Evolutionary conservation across 176 grass and related monocot species (phyloP).

Genomic region (Carex scoparia): DNA sequence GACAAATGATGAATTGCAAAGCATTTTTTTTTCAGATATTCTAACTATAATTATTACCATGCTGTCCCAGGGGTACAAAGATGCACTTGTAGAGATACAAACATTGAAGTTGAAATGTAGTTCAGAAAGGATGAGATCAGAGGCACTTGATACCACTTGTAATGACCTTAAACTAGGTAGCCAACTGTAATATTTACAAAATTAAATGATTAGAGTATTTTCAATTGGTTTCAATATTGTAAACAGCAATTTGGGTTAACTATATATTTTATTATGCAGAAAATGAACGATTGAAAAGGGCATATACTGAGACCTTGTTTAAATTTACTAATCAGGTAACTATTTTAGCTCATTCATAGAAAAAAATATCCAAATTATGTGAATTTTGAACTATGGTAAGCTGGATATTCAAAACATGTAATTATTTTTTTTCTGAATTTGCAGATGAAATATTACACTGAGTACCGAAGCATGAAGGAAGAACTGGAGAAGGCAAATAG

Average conservation of each 20-base stretch:
- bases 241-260: not conserved
- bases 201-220: not conserved
- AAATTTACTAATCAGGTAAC: constrained; percentile 78
- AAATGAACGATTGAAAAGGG: constrained; percentile 58
- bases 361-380: not conserved
- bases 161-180: constrained; percentile 62
- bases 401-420: not conserved
- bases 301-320: constrained; percentile 64
- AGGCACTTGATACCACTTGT: constrained; percentile 41
- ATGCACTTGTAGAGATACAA: constrained; percentile 51
- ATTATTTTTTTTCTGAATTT: constrained; percentile 16
- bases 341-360: constrained; percentile 23
- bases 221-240: not conserved
- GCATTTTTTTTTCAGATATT: not conserved
- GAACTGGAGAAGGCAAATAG: constrained; percentile 64
- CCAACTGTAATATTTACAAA: not conserved
- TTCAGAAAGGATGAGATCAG: constrained; percentile 47
- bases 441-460: constrained; percentile 56
- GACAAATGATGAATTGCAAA: not conserved
- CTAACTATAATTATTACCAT: not conserved
- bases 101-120: constrained; percentile 46
- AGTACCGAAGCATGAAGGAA: constrained; percentile 52
- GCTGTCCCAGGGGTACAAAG: constrained; percentile 58
- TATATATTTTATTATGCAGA: constrained; percentile 40
- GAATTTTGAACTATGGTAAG: not conserved